These are phyloP conservation scores for Leccinum truebloodii DNA, from an alignment of 768 basidiomycete genomes.

Conservation along the genomic window DNA sequence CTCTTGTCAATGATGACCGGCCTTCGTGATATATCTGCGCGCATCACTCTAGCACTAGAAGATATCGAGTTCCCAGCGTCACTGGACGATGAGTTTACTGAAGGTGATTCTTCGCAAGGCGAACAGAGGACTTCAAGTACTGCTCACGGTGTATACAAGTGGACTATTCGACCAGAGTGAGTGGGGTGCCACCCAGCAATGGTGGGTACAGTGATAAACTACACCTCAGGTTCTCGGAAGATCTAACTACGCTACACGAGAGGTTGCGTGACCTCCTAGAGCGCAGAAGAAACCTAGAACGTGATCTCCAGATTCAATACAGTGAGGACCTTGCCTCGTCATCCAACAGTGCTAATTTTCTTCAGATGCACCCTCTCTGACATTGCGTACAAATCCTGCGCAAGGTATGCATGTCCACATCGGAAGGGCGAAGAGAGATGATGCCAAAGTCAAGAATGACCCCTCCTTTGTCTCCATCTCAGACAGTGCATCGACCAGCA, in stretches of 20 bases:
- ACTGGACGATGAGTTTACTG: slow-evolving; percentile 24
- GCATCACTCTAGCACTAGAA: slow-evolving; percentile 54
- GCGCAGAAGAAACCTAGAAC: slow-evolving; percentile 54
- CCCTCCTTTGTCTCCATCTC: slow-evolving; percentile 57
- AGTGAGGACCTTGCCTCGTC: slow-evolving; percentile 38
- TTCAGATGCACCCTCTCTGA: slow-evolving; percentile 69
- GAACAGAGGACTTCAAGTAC: slow-evolving; percentile 20
- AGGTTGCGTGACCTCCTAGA: slow-evolving; percentile 45
- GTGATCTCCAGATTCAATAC: slow-evolving; percentile 50
- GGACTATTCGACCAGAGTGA: slow-evolving; percentile 70
- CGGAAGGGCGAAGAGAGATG: slow-evolving; percentile 62
- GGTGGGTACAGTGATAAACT: slow-evolving; percentile 1
- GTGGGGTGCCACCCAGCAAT: slow-evolving; percentile 11
- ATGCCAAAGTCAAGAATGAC: slow-evolving; percentile 45
- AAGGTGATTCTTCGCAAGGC: slow-evolving; percentile 18
- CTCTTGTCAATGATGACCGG: slow-evolving; percentile 54
- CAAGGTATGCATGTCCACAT: slow-evolving; percentile 80
- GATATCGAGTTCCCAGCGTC: slow-evolving; percentile 26
- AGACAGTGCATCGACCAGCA: slow-evolving; percentile 64
- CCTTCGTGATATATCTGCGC: slow-evolving; percentile 51
- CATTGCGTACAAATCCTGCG: slow-evolving; percentile 64
- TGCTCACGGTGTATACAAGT: slow-evolving; percentile 40
- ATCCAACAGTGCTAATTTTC: slow-evolving; percentile 11
- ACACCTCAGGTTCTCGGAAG: slow-evolving; percentile 56
- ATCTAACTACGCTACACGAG: slow-evolving; percentile 50